Percentiles rank a stretch among this genome's conserved stretches.
phyloP scores from a whole-genome alignment of 2,329 filamentous ascomycete species.

The Xylariaceae sp. region DNA sequence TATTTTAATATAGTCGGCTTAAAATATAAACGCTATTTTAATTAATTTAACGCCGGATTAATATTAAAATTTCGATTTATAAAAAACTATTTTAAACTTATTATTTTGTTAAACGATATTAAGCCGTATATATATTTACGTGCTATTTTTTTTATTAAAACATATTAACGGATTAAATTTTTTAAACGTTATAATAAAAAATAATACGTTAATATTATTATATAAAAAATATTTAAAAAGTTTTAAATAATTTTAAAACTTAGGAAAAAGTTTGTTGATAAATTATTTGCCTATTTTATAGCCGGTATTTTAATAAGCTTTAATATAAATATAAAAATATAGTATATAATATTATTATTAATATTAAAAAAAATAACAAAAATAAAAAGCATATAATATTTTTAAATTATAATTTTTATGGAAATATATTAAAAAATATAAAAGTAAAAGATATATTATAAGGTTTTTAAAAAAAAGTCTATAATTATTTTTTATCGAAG shows the following conservation, averaged over 20 bases:
- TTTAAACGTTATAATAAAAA: not conserved
- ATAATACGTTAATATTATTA: not conserved
- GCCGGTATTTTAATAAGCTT: too few species aligned
- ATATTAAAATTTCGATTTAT: not conserved
- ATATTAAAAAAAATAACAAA: not conserved
- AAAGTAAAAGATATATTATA: too few species aligned
- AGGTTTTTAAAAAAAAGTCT: too few species aligned
- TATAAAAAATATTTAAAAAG: not conserved
- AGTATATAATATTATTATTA: not conserved
- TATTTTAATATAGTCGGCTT: not conserved
- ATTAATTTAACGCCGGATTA: not conserved
- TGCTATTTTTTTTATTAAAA: not conserved
- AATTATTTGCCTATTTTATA: not conserved
- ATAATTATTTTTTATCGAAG: too few species aligned
- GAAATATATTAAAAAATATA: too few species aligned
- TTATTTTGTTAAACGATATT: not conserved
- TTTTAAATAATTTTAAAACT: not conserved
- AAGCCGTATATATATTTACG: not conserved
- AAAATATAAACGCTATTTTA: not conserved
- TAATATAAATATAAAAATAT: not conserved
- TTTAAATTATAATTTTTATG: too few species aligned
- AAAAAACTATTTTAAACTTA: not conserved
- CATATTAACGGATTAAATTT: not conserved
- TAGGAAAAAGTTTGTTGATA: not conserved
- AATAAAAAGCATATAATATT: not conserved